A percentile compares a stretch with the other conserved stretches of the same genome.
phyloP scores from a whole-genome alignment of 2,329 filamentous ascomycete genomes.

The Penicillium fuscoglaucum region DNA sequence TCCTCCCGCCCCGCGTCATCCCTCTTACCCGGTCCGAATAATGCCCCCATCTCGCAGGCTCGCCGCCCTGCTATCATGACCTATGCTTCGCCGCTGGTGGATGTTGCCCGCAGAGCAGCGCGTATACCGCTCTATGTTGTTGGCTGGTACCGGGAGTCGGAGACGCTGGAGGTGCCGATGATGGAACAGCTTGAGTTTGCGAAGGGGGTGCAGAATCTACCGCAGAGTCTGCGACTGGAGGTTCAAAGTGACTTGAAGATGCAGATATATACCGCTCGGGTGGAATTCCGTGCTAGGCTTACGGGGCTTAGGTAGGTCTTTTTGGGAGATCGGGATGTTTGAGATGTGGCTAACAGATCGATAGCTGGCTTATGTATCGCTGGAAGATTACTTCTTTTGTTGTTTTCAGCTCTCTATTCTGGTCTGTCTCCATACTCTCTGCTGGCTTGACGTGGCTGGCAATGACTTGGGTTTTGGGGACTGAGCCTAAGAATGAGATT shows the following conservation, averaged over 20 bases:
- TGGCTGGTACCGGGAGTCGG: conserved; percentile 63
- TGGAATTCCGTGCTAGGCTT: conserved; percentile 73
- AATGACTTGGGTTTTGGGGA: conserved; percentile 47
- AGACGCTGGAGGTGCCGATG: conserved; percentile 66
- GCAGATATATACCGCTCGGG: conserved; percentile 70
- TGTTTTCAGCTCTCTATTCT: conserved; percentile 70
- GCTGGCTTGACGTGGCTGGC: conserved; percentile 65
- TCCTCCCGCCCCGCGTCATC: conserved; percentile 45
- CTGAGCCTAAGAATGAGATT: conserved; percentile 27
- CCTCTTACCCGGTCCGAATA: conserved; percentile 29
- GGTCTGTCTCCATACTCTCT: conserved; percentile 70
- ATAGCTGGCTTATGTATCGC: conserved; percentile 80
- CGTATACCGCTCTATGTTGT: conserved; percentile 70
- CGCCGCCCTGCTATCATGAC: conserved; percentile 76
- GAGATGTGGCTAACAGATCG: conserved; percentile 19
- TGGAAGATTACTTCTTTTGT: conserved; percentile 70
- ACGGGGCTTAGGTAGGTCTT: conserved; percentile 62
- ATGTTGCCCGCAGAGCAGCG: conserved; percentile 59
- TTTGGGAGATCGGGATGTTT: neutral
- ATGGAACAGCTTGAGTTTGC: conserved; percentile 71
- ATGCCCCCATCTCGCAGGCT: conserved; percentile 60
- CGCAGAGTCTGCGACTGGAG: conserved; percentile 61
- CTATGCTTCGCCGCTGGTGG: conserved; percentile 71
- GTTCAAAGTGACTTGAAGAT: conserved; percentile 68
- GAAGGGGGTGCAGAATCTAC: conserved; percentile 54